Evolutionary conservation across 352 stramenopile species (phyloP).

Genomic region (Aphanomyces euteiches): DNA sequence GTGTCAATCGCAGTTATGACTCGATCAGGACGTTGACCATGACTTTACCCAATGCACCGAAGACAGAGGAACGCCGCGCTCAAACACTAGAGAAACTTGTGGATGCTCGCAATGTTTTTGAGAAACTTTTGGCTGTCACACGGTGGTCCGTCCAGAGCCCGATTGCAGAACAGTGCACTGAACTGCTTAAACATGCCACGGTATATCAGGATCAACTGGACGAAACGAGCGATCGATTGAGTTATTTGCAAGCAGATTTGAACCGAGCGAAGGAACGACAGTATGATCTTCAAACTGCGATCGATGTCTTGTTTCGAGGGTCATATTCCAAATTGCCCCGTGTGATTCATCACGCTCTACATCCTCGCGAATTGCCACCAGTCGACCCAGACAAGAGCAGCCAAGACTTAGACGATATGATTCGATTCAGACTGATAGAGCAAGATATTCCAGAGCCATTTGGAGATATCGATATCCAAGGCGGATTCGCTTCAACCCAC

Average conservation of each 20-base stretch:
- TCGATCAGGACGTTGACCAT: constrained; percentile 40
- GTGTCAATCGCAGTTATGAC: constrained; percentile 80
- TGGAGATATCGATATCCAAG: constrained; percentile 67
- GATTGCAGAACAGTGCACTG: constrained; percentile 66
- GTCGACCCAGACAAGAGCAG: constrained; percentile 52
- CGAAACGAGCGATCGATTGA: constrained; percentile 76
- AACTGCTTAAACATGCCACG: constrained; percentile 52
- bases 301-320: constrained; percentile 75
- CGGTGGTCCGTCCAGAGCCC: constrained; percentile 83
- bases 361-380: constrained; percentile 54
- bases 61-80: neutral
- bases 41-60: neutral
- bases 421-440: constrained; percentile 80
- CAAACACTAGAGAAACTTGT: constrained; percentile 48
- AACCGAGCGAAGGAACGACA: constrained; percentile 69
- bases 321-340: constrained; percentile 70
- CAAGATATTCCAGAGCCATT: constrained; percentile 73
- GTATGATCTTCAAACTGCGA: constrained; percentile 77
- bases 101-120: constrained; percentile 63
- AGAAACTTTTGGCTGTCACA: constrained; percentile 66
- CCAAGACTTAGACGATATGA: constrained; percentile 68
- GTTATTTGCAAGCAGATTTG: constrained; percentile 80
- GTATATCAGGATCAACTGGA: constrained; percentile 69
- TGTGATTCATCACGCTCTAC: constrained; percentile 67
- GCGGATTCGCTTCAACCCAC: constrained; percentile 69